Evolutionary conservation across 345 rosid species (phyloP), one percentile per base, ranked within the genome.

Genomic region (Erodium maritimum): DNA sequence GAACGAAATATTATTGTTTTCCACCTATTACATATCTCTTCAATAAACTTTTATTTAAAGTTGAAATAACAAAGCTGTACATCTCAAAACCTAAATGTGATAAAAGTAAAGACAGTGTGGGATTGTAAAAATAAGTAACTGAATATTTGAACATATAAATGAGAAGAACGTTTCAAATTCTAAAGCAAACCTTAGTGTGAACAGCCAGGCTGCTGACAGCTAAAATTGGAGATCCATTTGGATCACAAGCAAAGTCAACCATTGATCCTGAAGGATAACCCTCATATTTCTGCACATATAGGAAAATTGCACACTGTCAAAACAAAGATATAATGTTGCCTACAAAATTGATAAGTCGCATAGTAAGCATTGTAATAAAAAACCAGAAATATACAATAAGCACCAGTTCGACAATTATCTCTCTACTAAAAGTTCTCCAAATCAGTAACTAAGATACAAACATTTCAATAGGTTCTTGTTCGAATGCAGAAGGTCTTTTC

Each of bases 241-340:
- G 79, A 70, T 80, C 96, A 65, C 91, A 85, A 17, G 96, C 93
- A 75, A 84, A 86, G 75, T 88, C 99, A 67, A 93, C 94, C 89
- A 83, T 77, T 3, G 91, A 80, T 1, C 96, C 96, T 42, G 99
- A 88, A 50, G 99, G 96, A 65, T 88, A 91, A 65, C 89, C 95
- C 54, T 65, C 94, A 29, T 75, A 70, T 66, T 79, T 85, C 94
- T 90, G 86, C 73, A 75, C 16, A 66, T 19, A 4, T 4, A 66
- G 56, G 56, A 65, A 68, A 60, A 4, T 19, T 12, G 12, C 18
- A 55, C 50, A 46, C 12, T 65, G 42, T 23, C 21, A 24, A 24
- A 12, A 23, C 48, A 14, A 42, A 42, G 48, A 42, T 3, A 37
- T 37, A 42, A 42, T 42, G 48, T 42, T 14, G 48, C 48, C 48